Evolutionary conservation across 768 basidiomycete species (phyloP).

Genomic region (Tephrocybe sp.): DNA sequence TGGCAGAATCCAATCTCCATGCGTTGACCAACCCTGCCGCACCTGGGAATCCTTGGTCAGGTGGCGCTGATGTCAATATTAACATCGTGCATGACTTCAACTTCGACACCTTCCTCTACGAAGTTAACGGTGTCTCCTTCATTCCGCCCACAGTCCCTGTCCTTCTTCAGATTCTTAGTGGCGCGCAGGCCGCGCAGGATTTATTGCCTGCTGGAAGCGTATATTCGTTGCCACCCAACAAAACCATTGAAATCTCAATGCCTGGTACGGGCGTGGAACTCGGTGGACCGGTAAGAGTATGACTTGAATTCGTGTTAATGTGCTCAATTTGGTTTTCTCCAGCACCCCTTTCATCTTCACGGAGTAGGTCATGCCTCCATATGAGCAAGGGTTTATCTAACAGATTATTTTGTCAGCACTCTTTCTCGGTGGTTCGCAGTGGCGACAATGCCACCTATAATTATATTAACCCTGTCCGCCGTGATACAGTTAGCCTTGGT

Average conservation of each 20-base stretch:
- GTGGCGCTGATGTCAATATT: slow-evolving; percentile 42
- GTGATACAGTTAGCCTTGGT: slow-evolving; percentile 50
- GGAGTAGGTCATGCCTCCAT: slow-evolving; percentile 28
- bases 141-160: slow-evolving; percentile 42
- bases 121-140: slow-evolving; percentile 32
- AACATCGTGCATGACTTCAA: slow-evolving; percentile 31
- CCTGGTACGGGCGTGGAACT: slow-evolving; percentile 26
- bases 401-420: too few species aligned
- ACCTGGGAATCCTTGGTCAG: slow-evolving; percentile 29
- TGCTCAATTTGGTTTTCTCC: background rate
- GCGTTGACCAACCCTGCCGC: slow-evolving; percentile 27
- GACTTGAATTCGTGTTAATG: too few species aligned
- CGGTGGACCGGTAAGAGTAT: slow-evolving; percentile 31
- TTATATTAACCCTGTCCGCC: slow-evolving; percentile 21
- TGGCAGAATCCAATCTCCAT: slow-evolving; percentile 41
- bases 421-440: slow-evolving; percentile 37
- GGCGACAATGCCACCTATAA: slow-evolving; percentile 27
- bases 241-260: slow-evolving; percentile 46
- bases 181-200: slow-evolving; percentile 35
- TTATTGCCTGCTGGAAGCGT: slow-evolving; percentile 39
- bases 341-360: slow-evolving; percentile 31
- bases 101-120: slow-evolving; percentile 14
- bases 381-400: too few species aligned
- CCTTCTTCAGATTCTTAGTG: slow-evolving; percentile 49
- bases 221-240: slow-evolving; percentile 41